Evolutionary conservation across 352 stramenopile species (phyloP).

Genomic region (Globisporangium orthogonon): DNA sequence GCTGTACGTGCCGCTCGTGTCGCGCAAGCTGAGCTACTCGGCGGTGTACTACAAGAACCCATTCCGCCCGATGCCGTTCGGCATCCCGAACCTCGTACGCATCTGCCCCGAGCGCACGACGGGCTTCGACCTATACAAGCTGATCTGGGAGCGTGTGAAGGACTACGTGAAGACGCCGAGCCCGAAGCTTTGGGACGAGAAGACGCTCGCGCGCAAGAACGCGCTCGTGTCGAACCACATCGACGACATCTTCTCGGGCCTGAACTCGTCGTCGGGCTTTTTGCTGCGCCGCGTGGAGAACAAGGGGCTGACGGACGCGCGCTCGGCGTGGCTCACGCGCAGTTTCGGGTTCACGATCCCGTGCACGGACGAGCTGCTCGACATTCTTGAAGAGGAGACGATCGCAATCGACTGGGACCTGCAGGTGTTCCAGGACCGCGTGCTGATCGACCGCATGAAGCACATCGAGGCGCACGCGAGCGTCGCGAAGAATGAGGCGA

Average conservation of each 20-base stretch:
- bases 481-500: conserved; percentile 78
- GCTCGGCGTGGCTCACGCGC: conserved; percentile 68
- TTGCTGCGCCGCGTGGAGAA: conserved; percentile 75
- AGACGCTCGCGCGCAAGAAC: conserved; percentile 22
- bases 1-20: conserved; percentile 76
- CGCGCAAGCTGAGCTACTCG: conserved; percentile 83
- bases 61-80: conserved; percentile 81
- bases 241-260: conserved; percentile 72
- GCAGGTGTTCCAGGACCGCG: conserved; percentile 75
- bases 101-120: conserved; percentile 80
- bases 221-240: conserved; percentile 60
- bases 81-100: conserved; percentile 80
- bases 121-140: conserved; percentile 70
- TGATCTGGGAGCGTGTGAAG: conserved; percentile 80
- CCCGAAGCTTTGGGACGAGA: conserved; percentile 32
- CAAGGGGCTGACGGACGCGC: conserved; percentile 78
- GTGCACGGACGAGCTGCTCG: conserved; percentile 63
- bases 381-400: conserved; percentile 81
- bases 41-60: conserved; percentile 88
- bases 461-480: conserved; percentile 75
- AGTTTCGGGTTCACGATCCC: conserved; percentile 80
- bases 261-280: conserved; percentile 71
- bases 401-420: conserved; percentile 87
- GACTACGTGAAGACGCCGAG: conserved; percentile 56
- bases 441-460: conserved; percentile 83